Percentiles rank a stretch among this genome's conserved stretches.
Evolutionary conservation across 2,329 filamentous ascomycete genomes (phyloP).

Genomic region (Fusarium sp.): DNA sequence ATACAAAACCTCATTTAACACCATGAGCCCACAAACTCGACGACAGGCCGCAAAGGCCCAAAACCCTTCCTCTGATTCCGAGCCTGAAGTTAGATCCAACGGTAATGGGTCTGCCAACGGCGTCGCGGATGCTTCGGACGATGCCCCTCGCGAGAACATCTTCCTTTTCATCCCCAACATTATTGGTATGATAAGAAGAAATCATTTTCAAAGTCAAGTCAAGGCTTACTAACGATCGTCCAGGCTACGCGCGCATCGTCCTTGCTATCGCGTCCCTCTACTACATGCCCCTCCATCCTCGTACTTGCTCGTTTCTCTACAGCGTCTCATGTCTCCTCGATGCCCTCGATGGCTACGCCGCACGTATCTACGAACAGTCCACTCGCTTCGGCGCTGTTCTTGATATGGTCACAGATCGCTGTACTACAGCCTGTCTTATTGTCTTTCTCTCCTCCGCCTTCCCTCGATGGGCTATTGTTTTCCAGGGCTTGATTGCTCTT

Average conservation of each 20-base stretch:
- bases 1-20: slow-evolving; percentile 13
- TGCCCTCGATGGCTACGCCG: slow-evolving; percentile 93
- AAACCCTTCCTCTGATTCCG: slow-evolving; percentile 42
- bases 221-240: slow-evolving; percentile 20
- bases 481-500: slow-evolving; percentile 91
- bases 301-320: slow-evolving; percentile 91
- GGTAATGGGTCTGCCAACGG: slow-evolving; percentile 56
- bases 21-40: slow-evolving; percentile 53
- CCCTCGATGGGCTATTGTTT: slow-evolving; percentile 91
- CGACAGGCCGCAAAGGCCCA: slow-evolving; percentile 50
- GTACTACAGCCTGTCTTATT: slow-evolving; percentile 92
- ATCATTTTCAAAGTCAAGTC: background rate
- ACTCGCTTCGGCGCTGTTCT: slow-evolving; percentile 96
- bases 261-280: slow-evolving; percentile 91
- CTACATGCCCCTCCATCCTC: slow-evolving; percentile 99
- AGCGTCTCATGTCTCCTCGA: slow-evolving; percentile 94
- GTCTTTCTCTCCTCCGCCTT: slow-evolving; percentile 96
- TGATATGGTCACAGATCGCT: slow-evolving; percentile 99
- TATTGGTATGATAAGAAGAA: slow-evolving; percentile 67
- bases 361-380: slow-evolving; percentile 80
- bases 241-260: slow-evolving; percentile 81
- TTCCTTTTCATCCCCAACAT: slow-evolving; percentile 85
- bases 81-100: slow-evolving; percentile 43
- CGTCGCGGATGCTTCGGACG: slow-evolving; percentile 47
- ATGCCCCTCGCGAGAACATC: slow-evolving; percentile 71